phyloP scores from a whole-genome alignment of 768 basidiomycete species.

The Trametes cinnabarina region DNA sequence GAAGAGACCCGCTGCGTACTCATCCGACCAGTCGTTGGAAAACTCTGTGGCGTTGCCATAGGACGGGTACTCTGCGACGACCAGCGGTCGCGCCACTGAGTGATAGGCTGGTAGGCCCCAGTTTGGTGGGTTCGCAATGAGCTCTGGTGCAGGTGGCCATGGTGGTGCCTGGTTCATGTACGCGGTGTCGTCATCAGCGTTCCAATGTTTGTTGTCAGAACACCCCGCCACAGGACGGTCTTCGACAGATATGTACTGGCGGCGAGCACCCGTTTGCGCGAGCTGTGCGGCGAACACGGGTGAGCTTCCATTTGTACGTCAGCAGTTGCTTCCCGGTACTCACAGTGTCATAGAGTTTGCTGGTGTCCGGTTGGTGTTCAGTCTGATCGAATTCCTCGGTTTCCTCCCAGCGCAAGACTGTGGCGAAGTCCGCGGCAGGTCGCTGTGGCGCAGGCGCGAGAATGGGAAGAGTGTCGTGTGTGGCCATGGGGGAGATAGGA shows the following conservation, averaged over 20 bases:
- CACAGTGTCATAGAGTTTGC: background rate
- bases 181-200: background rate
- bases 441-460: constrained; percentile 8
- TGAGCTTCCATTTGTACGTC: background rate
- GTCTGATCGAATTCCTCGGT: background rate
- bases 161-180: constrained; percentile 7
- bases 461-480: background rate
- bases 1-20: background rate
- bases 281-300: background rate
- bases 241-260: too few relatives aligned
- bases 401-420: background rate
- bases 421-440: constrained; percentile 3
- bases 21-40: background rate
- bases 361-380: too few relatives aligned
- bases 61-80: background rate
- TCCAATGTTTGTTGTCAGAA: background rate
- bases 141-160: constrained; percentile 1
- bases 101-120: background rate
- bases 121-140: background rate
- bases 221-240: background rate
- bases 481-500: background rate
- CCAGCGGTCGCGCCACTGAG: background rate
- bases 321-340: background rate
- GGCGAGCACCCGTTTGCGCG: too few relatives aligned
- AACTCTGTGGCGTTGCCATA: background rate